Evolutionary conservation across 2,329 filamentous ascomycete species (phyloP), one percentile per base, ranked within the genome.

Genomic region (Hymenoscyphus scutula): DNA sequence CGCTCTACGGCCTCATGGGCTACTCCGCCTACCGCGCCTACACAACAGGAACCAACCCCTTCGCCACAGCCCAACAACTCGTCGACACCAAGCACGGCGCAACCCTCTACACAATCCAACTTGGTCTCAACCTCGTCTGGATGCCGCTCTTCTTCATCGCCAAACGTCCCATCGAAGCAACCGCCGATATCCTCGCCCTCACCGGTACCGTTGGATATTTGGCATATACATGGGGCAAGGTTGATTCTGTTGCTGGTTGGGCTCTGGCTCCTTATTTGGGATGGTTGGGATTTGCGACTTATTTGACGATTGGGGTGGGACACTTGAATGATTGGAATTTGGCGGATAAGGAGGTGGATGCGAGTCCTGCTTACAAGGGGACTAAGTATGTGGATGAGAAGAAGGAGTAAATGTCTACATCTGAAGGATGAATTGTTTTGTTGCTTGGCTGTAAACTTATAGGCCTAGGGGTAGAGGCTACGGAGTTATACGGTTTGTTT

Each of bases 81-180:
- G 62, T 69, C 57, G 64, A 70, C 60, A 86, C 89, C 59, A 84
- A 84, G 74, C 82, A 86, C 68, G 89, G 88, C 68, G 88, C 91
- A 62, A 91, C 89, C 0, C 82, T 97, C 32, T 97, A 97, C 80
- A 90, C 90, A 1, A 81, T 92, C 64, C 93, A 97, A 77, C 86
- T 97, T 6, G 90, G 83, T 11, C 81, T 97, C 58, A 97, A 97
- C 75, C 80, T 96, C 32, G 76, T 89, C 60, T 98, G 91, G 91
- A 97, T 92, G 84, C 94, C 94, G 13, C 83, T 97, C 11, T 97
- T 97, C 83, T 97, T 97, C 74, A 83, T 84, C n/a, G 73, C 89
- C 58, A 87, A 88, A 67, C 84, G 85, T 17, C 92, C 92, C 1
- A 81, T 89, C 59, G 84, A 86, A 72, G 92, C 93, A 3, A 86